Percentiles rank a stretch among this genome's conserved stretches.
These are phyloP conservation scores for Acanthochlamys bracteata DNA, from an alignment of 106 monocot genomes.

Conservation along the genomic window DNA sequence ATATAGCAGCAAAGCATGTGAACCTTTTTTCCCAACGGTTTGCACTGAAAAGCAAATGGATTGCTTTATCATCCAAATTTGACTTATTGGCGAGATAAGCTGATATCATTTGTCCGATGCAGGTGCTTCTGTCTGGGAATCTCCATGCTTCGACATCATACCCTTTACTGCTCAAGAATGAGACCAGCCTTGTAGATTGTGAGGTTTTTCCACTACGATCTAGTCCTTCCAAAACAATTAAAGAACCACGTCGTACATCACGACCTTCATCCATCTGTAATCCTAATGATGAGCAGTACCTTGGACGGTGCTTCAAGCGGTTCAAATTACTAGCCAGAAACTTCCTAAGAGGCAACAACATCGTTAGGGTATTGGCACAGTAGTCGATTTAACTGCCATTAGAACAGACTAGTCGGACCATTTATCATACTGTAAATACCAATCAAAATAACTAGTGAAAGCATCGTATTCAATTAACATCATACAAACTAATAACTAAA, in stretches of 20 bases:
- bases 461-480: no score
- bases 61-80: constrained; percentile 67
- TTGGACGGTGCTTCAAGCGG: constrained; percentile 2
- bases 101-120: constrained; percentile 78
- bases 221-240: constrained; percentile 91
- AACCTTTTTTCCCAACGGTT: constrained; percentile 99
- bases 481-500: no score
- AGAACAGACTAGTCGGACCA: no score
- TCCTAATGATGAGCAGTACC: constrained; percentile 3
- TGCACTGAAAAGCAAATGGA: constrained; percentile 94
- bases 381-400: no score
- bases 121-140: constrained; percentile 78
- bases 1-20: no score
- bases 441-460: no score
- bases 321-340: background rate
- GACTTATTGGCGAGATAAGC: constrained; percentile 73
- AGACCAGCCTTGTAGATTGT: constrained; percentile 54
- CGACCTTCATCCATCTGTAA: constrained; percentile 34
- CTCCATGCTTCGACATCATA: constrained; percentile 62
- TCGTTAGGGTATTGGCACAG: no score
- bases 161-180: constrained; percentile 47
- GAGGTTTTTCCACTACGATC: constrained; percentile 92
- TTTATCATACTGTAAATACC: no score
- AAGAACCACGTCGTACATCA: constrained; percentile 39
- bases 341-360: constrained; percentile 1